These are phyloP conservation scores for Cupressus sempervirens DNA, from an alignment of 75 land plant species.

Conservation along the genomic window DNA sequence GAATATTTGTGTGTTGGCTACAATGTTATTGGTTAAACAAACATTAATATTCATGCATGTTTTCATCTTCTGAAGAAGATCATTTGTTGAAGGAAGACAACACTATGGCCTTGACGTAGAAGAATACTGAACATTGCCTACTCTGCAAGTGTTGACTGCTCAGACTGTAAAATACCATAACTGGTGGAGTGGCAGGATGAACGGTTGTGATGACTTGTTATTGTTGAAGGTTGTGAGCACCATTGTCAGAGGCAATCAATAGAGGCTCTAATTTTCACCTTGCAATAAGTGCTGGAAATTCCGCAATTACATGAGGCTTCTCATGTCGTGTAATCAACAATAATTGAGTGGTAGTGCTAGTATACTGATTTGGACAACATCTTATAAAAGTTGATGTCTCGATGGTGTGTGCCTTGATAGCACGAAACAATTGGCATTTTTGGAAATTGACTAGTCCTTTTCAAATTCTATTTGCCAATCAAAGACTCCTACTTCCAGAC, in stretches of 20 bases:
- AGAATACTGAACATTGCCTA: no score
- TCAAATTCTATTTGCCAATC: constrained; percentile 41
- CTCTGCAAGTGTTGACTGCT: no score
- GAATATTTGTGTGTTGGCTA: no score
- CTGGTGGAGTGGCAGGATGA: no score
- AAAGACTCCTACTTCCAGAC: constrained; percentile 36
- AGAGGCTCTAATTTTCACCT: neutral
- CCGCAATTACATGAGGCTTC: neutral
- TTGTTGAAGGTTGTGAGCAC: no score
- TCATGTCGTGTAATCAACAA: neutral
- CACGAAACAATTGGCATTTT: constrained; percentile 16
- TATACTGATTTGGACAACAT: constrained; percentile 47
- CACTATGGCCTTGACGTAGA: no score
- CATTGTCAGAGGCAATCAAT: neutral
- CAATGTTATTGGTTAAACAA: no score
- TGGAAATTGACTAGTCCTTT: constrained; percentile 28
- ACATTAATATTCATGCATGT: no score
- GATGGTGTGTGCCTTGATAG: constrained; percentile 15
- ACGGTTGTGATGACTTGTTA: no score
- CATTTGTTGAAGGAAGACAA: no score
- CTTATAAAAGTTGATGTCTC: constrained; percentile 27
- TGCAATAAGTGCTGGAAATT: neutral
- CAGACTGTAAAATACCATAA: no score
- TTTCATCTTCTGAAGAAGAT: no score
- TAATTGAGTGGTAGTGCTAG: constrained; percentile 19